Percentiles rank a stretch among this genome's conserved stretches.
Conservation (phyloP, 192 early-diverging fungal genomes). For the Lunasporangiospora selenospora region DNA sequence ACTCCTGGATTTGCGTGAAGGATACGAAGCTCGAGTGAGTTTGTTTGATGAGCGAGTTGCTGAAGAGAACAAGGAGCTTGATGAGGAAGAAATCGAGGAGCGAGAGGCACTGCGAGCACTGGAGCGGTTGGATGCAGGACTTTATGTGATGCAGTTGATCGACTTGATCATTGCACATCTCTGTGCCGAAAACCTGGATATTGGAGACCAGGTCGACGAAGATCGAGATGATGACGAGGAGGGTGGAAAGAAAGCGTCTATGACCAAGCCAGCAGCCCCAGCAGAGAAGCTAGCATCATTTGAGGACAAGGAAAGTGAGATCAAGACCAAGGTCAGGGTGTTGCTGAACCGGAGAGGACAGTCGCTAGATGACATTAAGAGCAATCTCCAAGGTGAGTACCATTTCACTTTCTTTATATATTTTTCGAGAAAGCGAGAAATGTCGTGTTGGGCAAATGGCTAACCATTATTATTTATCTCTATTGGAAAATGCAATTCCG, state of each 20-base stretch:
- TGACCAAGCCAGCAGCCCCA: not conserved
- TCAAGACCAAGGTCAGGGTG: conserved; percentile 46
- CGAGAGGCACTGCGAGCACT: conserved; percentile 68
- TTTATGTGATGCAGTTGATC: conserved; percentile 81
- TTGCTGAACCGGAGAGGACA: conserved; percentile 52
- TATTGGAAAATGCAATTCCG: not conserved
- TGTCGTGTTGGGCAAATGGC: too few species aligned
- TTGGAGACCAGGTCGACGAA: conserved; percentile 14
- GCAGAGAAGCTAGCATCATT: not conserved
- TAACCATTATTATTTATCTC: not conserved
- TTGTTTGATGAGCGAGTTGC: conserved; percentile 63
- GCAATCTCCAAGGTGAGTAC: conserved; percentile 51
- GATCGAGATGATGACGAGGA: not conserved
- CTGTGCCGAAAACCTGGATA: conserved; percentile 55
- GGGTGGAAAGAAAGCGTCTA: not conserved
- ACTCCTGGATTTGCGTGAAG: conserved; percentile 76
- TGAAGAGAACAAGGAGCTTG: conserved; percentile 52
- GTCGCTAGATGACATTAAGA: conserved; percentile 52
- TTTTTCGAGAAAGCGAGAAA: too few species aligned
- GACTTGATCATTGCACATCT: conserved; percentile 74
- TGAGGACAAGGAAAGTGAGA: conserved; percentile 21
- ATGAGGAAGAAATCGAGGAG: conserved; percentile 61
- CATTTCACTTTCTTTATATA: not conserved
- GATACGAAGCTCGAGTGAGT: conserved; percentile 69
- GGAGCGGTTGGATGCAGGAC: conserved; percentile 79